Percentiles rank a stretch among this genome's conserved stretches.
These are phyloP conservation scores for Glycine tomentella DNA, from an alignment of 306 rosid species.

Conservation along the genomic window DNA sequence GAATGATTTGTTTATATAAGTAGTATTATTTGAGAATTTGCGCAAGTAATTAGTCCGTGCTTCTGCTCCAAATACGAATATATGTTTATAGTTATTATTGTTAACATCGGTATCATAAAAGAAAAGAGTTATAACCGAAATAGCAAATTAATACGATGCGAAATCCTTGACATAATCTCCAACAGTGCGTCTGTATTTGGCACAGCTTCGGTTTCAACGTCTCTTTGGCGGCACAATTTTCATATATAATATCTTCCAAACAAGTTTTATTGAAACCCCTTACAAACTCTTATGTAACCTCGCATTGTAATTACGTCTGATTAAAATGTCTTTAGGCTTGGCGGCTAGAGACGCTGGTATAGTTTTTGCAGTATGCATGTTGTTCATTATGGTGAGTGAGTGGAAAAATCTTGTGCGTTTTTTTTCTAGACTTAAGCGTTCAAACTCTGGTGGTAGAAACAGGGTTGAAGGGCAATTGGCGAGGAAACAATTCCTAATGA, in stretches of 20 bases:
- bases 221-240: neutral
- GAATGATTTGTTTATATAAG: too few relatives aligned
- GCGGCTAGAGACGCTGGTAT: neutral
- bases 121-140: neutral
- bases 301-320: neutral
- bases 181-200: neutral
- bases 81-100: too few relatives aligned
- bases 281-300: slow-evolving; percentile 11
- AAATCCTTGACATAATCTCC: slow-evolving; percentile 42
- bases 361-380: neutral
- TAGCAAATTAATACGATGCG: neutral
- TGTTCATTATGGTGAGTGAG: slow-evolving; percentile 36
- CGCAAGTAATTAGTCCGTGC: too few relatives aligned
- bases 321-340: slow-evolving; percentile 11
- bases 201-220: neutral
- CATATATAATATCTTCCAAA: neutral
- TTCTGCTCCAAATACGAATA: too few relatives aligned
- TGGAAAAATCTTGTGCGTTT: too few relatives aligned
- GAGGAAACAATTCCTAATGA: slow-evolving; percentile 1
- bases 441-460: slow-evolving; percentile 6
- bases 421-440: neutral
- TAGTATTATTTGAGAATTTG: too few relatives aligned
- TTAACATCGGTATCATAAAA: neutral
- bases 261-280: slow-evolving; percentile 16
- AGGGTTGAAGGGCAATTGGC: too few relatives aligned